Evolutionary conservation across 805 yeast species (phyloP).

Genomic region (Wickerhamomyces strasburgensis): DNA sequence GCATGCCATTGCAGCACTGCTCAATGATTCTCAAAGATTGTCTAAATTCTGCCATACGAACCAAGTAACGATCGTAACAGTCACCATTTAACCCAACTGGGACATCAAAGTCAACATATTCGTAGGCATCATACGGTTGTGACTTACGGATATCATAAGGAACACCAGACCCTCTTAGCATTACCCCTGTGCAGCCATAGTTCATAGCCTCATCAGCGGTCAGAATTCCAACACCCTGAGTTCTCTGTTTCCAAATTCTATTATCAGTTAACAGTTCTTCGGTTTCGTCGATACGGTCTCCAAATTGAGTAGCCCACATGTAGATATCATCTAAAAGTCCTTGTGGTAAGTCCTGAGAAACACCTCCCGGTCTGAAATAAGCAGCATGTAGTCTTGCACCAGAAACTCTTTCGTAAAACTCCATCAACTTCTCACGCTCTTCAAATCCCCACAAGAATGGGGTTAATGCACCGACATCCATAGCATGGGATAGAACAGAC

Average conservation of each 20-base stretch:
- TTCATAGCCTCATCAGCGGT: constrained; percentile 84
- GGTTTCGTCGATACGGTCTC: constrained; percentile 86
- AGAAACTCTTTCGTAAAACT: constrained; percentile 83
- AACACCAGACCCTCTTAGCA: constrained; percentile 88
- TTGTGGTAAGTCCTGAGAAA: constrained; percentile 79
- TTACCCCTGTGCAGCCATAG: constrained; percentile 77
- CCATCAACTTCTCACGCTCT: constrained; percentile 91
- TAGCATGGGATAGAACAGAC: constrained; percentile 83
- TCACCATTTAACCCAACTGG: constrained; percentile 87
- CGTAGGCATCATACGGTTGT: constrained; percentile 89
- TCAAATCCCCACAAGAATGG: constrained; percentile 94
- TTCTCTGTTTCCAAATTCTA: constrained; percentile 89
- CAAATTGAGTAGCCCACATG: constrained; percentile 96
- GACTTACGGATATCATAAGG: constrained; percentile 83
- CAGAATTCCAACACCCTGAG: constrained; percentile 72
- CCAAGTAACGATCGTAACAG: constrained; percentile 84
- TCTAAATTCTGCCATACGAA: constrained; percentile 89
- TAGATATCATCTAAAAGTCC: constrained; percentile 86
- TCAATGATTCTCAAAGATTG: constrained; percentile 84
- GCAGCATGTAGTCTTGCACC: constrained; percentile 90
- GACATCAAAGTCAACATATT: constrained; percentile 77
- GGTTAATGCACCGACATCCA: constrained; percentile 93
- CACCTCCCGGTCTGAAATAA: constrained; percentile 90
- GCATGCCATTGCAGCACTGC: constrained; percentile 89
- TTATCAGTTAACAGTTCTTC: constrained; percentile 87